Evolutionary conservation across 2,329 filamentous ascomycete species (phyloP), one percentile per base, ranked within the genome.

Genomic region (Claviceps monticola): DNA sequence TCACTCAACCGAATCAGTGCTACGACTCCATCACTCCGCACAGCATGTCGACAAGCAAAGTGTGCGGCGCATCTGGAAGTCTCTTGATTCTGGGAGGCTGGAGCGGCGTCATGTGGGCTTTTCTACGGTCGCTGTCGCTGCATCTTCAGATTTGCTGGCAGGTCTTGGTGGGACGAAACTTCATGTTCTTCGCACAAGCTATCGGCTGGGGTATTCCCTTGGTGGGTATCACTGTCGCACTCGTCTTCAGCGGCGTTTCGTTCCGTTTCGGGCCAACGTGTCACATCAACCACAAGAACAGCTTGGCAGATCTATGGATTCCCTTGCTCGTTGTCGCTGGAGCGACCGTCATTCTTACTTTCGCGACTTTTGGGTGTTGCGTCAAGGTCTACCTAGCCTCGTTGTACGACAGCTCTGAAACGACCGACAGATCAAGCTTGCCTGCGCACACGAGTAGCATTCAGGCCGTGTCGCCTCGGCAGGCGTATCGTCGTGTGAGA

Each of bases 61-160:
- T 88, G 4, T 98, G 93, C 64, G 93, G 89, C 5, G 84, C 89
- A 54, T 95, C 90, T 0, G 93, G 93, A 9, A 78, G 88, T 1
- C 83, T 96, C 57, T 71, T 98, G 49, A 77, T 97, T 49, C 79
- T 90, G 34, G 93, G 93, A 50, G 93, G 90, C 44, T 87, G 90
- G 76, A 78, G 81, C 34, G 86, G 83, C 46, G 80, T 88, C 36
- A 82, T 95, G 67, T 98, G 93, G 91, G 81, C 90, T 56, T 95
- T 96, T 64, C 76, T 96, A 54, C 82, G 93, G 56, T 86, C 91
- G 0, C 71, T 97, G 37, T 95, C 89, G 4, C 83, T 98, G 60
- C 93, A 98, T 67, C 80, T 98, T 26, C 93, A 97, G 67, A 96
- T 98, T 57, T 96, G 90, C 73, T 98, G 93, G 93, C 89, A 97